Conservation (phyloP, 495 filamentous ascomycete genomes). For the Talaromyces stipitatus region DNA sequence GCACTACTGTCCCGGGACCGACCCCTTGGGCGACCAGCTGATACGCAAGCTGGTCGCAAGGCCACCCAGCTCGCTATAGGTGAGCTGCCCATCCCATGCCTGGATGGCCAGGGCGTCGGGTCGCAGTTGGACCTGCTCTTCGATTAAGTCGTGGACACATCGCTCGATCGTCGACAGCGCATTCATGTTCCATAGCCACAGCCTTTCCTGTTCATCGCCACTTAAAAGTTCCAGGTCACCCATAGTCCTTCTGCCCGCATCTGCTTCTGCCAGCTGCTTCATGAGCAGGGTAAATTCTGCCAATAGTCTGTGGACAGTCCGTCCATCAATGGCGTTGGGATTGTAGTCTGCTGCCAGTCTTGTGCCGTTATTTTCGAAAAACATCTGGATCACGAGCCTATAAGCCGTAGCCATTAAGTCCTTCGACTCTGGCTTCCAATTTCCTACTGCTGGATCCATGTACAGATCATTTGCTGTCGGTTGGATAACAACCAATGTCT, state of each 20-base stretch:
- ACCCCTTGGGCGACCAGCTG: conserved; percentile 18
- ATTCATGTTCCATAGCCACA: conserved; percentile 12
- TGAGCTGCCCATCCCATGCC: conserved; percentile 42
- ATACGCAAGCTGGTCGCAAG: conserved; percentile 24
- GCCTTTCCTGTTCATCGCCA: conserved; percentile 8
- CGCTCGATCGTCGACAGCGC: conserved; percentile 10
- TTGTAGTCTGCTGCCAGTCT: too few species aligned
- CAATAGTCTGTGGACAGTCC: too few species aligned
- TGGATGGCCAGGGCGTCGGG: conserved; percentile 24
- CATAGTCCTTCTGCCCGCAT: too few species aligned
- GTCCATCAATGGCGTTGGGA: too few species aligned
- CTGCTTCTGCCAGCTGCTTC: background rate
- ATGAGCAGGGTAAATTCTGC: background rate
- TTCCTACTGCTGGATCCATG: background rate
- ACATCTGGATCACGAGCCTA: too few species aligned
- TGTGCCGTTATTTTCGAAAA: too few species aligned
- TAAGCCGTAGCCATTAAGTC: too few species aligned
- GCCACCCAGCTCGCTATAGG: conserved; percentile 39
- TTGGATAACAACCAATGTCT: conserved; percentile 5
- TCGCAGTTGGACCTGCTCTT: conserved; percentile 13
- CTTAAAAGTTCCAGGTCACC: conserved; percentile 7
- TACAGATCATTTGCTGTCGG: background rate
- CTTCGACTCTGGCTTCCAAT: too few species aligned
- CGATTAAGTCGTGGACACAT: conserved; percentile 33
- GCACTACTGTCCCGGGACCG: conserved; percentile 26